Conservation (phyloP, 2,329 filamentous ascomycete genomes). For the Bertia moriformis region DNA sequence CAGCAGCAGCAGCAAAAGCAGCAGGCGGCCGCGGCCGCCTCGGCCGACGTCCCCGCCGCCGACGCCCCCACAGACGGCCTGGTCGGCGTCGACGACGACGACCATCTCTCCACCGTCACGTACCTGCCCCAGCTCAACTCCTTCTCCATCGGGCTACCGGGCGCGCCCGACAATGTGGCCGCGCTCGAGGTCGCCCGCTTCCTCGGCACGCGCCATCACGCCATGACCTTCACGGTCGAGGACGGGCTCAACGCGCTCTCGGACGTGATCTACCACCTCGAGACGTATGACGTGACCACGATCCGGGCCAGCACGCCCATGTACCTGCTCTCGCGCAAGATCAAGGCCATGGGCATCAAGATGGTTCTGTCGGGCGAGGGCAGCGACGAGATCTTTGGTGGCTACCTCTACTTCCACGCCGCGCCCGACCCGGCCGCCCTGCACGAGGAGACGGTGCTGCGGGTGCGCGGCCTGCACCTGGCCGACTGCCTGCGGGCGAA, state of each 20-base stretch:
- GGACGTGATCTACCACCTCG: conserved; percentile 95
- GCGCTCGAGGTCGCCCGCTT: conserved; percentile 89
- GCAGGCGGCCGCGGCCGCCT: conserved; percentile 1
- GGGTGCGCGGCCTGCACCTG: conserved; percentile 2
- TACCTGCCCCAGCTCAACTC: conserved; percentile 93
- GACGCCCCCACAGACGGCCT: conserved; percentile 54
- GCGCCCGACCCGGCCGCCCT: conserved; percentile 13
- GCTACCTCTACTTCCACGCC: conserved; percentile 28
- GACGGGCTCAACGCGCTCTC: conserved; percentile 95
- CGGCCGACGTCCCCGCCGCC: conserved; percentile 26
- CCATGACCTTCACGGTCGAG: conserved; percentile 95
- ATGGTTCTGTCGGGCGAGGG: conserved; percentile 38
- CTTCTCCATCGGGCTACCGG: conserved; percentile 95
- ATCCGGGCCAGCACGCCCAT: conserved; percentile 97
- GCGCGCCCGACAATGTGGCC: conserved; percentile 80
- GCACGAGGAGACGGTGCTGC: conserved; percentile 38
- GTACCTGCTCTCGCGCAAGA: conserved; percentile 95
- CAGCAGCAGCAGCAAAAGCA: too few species aligned
- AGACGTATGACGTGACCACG: conserved; percentile 95
- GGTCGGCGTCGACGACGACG: conserved; percentile 86
- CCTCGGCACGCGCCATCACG: conserved; percentile 93
- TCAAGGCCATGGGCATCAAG: conserved; percentile 74
- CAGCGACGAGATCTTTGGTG: conserved; percentile 36
- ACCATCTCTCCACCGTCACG: conserved; percentile 77
- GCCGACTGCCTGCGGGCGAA: background rate